These are phyloP conservation scores for Coemansia sp. DNA, from an alignment of 192 early-diverging fungal genomes.

Conservation along the genomic window DNA sequence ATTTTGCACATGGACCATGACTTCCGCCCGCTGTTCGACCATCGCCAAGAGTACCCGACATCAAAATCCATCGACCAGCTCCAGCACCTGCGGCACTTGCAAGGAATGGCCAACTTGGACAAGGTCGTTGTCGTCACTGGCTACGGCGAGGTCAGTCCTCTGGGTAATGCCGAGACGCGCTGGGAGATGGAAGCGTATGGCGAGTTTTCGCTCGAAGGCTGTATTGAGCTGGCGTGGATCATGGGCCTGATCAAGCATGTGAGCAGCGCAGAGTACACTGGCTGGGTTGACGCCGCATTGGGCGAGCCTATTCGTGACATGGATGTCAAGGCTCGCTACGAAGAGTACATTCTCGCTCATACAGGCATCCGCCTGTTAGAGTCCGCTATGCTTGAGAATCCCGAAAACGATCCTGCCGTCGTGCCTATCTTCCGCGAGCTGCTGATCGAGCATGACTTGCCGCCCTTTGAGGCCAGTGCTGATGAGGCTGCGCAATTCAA, in stretches of 20 bases:
- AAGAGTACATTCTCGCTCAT: slow-evolving; percentile 87
- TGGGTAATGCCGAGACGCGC: slow-evolving; percentile 87
- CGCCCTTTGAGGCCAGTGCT: slow-evolving; percentile 81
- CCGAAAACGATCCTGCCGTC: slow-evolving; percentile 79
- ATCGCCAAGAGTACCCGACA: slow-evolving; percentile 79
- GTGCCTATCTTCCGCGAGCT: slow-evolving; percentile 91
- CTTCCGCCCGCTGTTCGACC: slow-evolving; percentile 78
- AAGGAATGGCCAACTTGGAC: slow-evolving; percentile 85
- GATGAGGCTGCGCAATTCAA: slow-evolving; percentile 89
- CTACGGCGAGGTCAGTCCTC: slow-evolving; percentile 92
- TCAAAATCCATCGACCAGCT: slow-evolving; percentile 66
- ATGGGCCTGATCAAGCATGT: slow-evolving; percentile 93
- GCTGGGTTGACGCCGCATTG: slow-evolving; percentile 83
- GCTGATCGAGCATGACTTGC: slow-evolving; percentile 82
- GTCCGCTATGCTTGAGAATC: slow-evolving; percentile 62
- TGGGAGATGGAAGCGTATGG: slow-evolving; percentile 98
- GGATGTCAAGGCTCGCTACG: slow-evolving; percentile 91
- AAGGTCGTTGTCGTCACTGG: slow-evolving; percentile 91
- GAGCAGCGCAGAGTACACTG: slow-evolving; percentile 56
- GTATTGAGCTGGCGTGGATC: slow-evolving; percentile 97
- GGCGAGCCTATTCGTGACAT: slow-evolving; percentile 81
- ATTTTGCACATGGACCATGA: slow-evolving; percentile 22
- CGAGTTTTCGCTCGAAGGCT: slow-evolving; percentile 61
- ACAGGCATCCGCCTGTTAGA: slow-evolving; percentile 66
- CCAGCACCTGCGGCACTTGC: slow-evolving; percentile 61